Base-by-base conservation (phyloP, 2,329 filamentous ascomycete species). In the Apiospora marii region DNA sequence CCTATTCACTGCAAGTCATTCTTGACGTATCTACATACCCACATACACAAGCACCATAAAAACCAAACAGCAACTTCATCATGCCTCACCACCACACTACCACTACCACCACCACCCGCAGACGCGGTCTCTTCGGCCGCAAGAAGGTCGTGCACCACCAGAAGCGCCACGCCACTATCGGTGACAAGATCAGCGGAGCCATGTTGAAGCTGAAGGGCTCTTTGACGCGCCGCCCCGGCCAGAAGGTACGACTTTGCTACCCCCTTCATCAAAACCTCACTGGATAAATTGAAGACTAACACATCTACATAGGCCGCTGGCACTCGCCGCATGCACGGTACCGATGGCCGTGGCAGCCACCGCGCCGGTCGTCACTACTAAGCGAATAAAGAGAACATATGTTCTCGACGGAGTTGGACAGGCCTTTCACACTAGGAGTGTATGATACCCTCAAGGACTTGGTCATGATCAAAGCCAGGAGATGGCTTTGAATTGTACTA, bases 141-240 rank as follows among this genome's bases (percentile, higher is more conserved):
- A 81, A 79, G 80, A 82, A 74, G 71, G 84, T 84, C 2, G 83
- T 84, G 22, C 88, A 90, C 74, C 91, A 92, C 80, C 92, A 94
- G 71, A 89, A 90, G 80, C 90, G 93, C 78, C 90, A 91, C 78
- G 87, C 90, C 3, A 89, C 87, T 51, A 85, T 95, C 75, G 92
- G 92, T 67, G 93, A 96, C 84, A 96, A 95, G 83, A 87, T 96
- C 77, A 91, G 89, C 69, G 94, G 94, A 24, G 93, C 93, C 0
- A 85, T 96, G 81, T 86, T 93, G 84, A 94, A 89, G 85, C 82
- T 96, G 75, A 91, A 90, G 82, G 93, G 94, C 10, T 89, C 85
- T 71, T 80, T 96, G 72, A 95, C 92, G 0, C 83, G 89, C 68
- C 87, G 90, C 53, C 92, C 93, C 2, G 93, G 91, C 34, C 83